These are phyloP conservation scores for Skeletonema costatum DNA, from an alignment of 108 stramenopile species.

Conservation along the genomic window DNA sequence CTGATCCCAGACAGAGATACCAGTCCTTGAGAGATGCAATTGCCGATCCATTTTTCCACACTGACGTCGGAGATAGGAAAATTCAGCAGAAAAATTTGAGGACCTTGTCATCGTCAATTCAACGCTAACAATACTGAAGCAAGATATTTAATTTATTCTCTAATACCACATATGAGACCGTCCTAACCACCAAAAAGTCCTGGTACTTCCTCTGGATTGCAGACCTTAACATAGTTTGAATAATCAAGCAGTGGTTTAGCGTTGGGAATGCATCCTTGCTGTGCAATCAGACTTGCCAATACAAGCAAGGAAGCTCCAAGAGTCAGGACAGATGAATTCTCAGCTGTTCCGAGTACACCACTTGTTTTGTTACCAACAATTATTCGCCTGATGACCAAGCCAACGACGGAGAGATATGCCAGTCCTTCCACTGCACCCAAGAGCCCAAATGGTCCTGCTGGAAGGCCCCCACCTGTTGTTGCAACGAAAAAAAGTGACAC, in stretches of 20 bases:
- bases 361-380: not conserved
- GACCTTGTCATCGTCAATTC: not conserved
- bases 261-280: slow-evolving; percentile 52
- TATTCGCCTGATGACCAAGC: slow-evolving; percentile 9
- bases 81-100: slow-evolving; percentile 14
- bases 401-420: slow-evolving; percentile 50
- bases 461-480: slow-evolving; percentile 58
- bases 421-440: slow-evolving; percentile 56
- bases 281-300: slow-evolving; percentile 15
- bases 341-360: not conserved
- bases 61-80: slow-evolving; percentile 42
- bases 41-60: slow-evolving; percentile 44
- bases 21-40: slow-evolving; percentile 46
- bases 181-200: not conserved
- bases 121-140: not conserved
- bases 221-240: not conserved
- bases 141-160: not conserved
- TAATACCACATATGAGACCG: not conserved
- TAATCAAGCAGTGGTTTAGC: slow-evolving; percentile 53
- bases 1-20: slow-evolving; percentile 36
- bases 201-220: no score
- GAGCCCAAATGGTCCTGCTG: slow-evolving; percentile 54
- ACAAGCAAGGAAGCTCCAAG: slow-evolving; percentile 22
- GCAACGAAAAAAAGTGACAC: slow-evolving; percentile 42
- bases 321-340: slow-evolving; percentile 21